Base-by-base conservation (phyloP, 495 filamentous ascomycete genomes). In the Talaromyces nanjingensis region DNA sequence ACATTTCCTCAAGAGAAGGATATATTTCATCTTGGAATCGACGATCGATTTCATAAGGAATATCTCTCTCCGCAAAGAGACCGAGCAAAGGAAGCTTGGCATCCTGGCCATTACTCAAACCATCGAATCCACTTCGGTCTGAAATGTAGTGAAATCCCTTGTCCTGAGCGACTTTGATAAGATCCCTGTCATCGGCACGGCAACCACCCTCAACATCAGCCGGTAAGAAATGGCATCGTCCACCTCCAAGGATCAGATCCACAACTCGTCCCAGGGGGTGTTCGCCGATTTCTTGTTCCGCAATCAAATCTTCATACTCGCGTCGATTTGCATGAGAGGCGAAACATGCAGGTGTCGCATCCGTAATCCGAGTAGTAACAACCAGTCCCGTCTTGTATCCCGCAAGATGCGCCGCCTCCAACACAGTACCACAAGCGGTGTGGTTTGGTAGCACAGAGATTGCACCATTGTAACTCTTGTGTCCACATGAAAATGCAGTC, bases 271-370 rank as follows among this genome's bases (percentile, higher is more conserved):
- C 94, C 24, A 98, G 80, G 2, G 91, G 91, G 66, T 92, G 81
- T 29, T 94, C 87, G 16, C 94, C 94, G 20, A 96, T 79, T 73
- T 97, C 88, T 71, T 98, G 94, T 69, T 92, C 85, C 0, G 94
- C 94, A 68, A 98, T 96, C 45, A 87, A 81, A 70, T 98, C 96
- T 71, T 94, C 90, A 69, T 96, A 91, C 59, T 76, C 71, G 39
- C 94, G 85, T 62, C 83, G 75, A 64, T 91, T 88, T 1, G 91
- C 94, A 73, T 98, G 96, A 20, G 91, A 84, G 1, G 92, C 92
- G 71, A 97, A 98, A 74, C 91, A 96, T 3, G 94, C 94, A 0
- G 94, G 94, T n/a, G 94, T 98, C 11, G 94, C 94, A 77, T 98
- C 94, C 3, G 94, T 98, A 67, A 98, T 87, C 47, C 94, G 84